phyloP scores from a whole-genome alignment of 768 basidiomycete species.

The Boletus speciosus region DNA sequence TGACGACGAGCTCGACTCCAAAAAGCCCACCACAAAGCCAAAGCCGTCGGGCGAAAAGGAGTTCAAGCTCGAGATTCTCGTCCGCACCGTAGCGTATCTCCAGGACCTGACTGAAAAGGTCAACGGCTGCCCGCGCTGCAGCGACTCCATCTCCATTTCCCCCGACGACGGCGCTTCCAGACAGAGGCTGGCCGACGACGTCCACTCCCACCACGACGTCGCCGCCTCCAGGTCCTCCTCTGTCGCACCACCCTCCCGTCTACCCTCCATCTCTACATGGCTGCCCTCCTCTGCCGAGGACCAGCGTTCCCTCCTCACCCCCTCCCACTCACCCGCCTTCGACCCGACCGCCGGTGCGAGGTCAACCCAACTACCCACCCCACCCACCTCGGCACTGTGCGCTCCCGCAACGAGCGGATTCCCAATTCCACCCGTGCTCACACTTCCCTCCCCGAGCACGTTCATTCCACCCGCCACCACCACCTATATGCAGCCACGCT shows the following conservation, averaged over 20 bases:
- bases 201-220: background rate
- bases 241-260: conserved; percentile 32
- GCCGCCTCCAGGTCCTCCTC: conserved; percentile 6
- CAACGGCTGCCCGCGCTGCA: conserved; percentile 24
- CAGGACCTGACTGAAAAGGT: conserved; percentile 64
- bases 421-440: conserved; percentile 40
- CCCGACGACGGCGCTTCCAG: background rate
- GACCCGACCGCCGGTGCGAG: conserved; percentile 22
- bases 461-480: conserved; percentile 6
- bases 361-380: conserved; percentile 46
- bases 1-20: conserved; percentile 32
- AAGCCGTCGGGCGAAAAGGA: conserved; percentile 64
- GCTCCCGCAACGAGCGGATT: conserved; percentile 34
- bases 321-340: conserved; percentile 34
- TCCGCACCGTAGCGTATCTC: conserved; percentile 77
- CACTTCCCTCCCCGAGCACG: conserved; percentile 34
- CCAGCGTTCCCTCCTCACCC: conserved; percentile 29
- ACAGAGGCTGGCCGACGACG: background rate
- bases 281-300: conserved; percentile 36
- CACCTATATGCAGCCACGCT: conserved; percentile 18
- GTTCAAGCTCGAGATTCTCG: conserved; percentile 89
- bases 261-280: conserved; percentile 72
- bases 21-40: conserved; percentile 29
- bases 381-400: conserved; percentile 54
- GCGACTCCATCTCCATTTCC: conserved; percentile 13